Evolutionary conservation across 371 early-diverging fungal genomes (phyloP), one percentile per base, ranked within the genome.

Genomic region (Sporodiniella umbellata): DNA sequence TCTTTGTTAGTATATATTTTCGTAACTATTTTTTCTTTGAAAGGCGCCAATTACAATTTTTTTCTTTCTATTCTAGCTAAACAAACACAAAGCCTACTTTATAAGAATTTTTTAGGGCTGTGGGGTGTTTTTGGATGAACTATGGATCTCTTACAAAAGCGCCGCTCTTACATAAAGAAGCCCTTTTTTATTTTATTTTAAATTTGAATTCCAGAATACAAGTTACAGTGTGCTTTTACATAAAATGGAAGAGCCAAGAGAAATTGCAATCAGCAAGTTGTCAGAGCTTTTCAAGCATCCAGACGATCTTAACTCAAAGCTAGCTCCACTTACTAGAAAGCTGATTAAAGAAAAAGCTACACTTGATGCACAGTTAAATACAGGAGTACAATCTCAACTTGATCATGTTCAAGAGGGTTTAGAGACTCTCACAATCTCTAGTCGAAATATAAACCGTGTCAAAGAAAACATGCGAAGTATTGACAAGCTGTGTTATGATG

Each of bases 291-390:
- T 91, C 26, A 83, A 85, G 46, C 94, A 95, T 73, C 98, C 96
- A 4, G 98, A 97, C 68, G 98, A 97, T 69, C 79, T 97, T 15
- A 86, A 84, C 28, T 85, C 83, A 64, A 93, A 92, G 66, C 83
- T 95, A 8, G 81, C 78, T 19, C 78, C 83, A 4, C 56, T 94
- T 18, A 85, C 87, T 37, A 83, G 87, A 42, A 91, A 91, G 60
- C 75, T 94, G 31, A 83, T 86, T 2, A 84, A 87, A 50, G 98
- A 98, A 72, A 93, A 94, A 66, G 90, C 93, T 2, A 81, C 88
- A 11, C 86, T 95, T 21, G 97, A 98, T 65, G 95, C 96, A 18
- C 97, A 96, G 62, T 82, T 98, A 28, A 94, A 92, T 60, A 88
- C 93, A 3, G 93, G 89, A 15, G 93, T 93, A 38, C 95, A 96